A percentile compares a stretch with the other conserved stretches of the same genome.
Evolutionary conservation across 805 yeast genomes (phyloP).

Genomic region (Jamesozyma spencerorum): DNA sequence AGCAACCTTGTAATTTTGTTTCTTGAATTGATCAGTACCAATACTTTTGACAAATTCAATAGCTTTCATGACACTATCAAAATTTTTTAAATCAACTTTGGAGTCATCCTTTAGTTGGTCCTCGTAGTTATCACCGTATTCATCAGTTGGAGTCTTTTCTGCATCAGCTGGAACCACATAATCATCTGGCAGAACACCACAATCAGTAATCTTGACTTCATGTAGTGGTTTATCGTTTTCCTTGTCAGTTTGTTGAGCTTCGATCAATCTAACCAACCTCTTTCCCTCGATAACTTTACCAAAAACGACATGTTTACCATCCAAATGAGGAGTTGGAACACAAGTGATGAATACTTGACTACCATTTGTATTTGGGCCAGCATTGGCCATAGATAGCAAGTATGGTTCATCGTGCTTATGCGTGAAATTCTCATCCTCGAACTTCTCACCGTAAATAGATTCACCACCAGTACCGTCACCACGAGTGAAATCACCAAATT

Average conservation of each 20-base stretch:
- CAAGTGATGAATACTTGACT: conserved; percentile 94
- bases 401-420: conserved; percentile 75
- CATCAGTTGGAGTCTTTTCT: conserved; percentile 49
- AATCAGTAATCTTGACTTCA: conserved; percentile 63
- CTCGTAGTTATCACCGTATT: conserved; percentile 78
- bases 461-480: conserved; percentile 74
- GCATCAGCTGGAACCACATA: conserved; percentile 39
- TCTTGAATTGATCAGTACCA: conserved; percentile 70
- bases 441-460: conserved; percentile 74
- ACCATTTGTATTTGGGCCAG: conserved; percentile 93
- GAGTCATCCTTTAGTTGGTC: conserved; percentile 68
- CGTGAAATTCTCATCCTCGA: conserved; percentile 83
- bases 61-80: conserved; percentile 61
- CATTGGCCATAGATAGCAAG: conserved; percentile 91
- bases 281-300: conserved; percentile 83
- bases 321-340: conserved; percentile 85
- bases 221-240: conserved; percentile 59
- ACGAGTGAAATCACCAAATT: conserved; percentile 86
- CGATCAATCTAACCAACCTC: conserved; percentile 69
- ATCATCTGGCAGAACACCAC: conserved; percentile 67
- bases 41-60: conserved; percentile 58
- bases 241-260: conserved; percentile 52
- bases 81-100: conserved; percentile 45
- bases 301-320: conserved; percentile 93
- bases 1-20: conserved; percentile 48